Evolutionary conservation across 2,329 filamentous ascomycete species (phyloP), one percentile per base, ranked within the genome.

Genomic region (Neodidymelliopsis sp.): DNA sequence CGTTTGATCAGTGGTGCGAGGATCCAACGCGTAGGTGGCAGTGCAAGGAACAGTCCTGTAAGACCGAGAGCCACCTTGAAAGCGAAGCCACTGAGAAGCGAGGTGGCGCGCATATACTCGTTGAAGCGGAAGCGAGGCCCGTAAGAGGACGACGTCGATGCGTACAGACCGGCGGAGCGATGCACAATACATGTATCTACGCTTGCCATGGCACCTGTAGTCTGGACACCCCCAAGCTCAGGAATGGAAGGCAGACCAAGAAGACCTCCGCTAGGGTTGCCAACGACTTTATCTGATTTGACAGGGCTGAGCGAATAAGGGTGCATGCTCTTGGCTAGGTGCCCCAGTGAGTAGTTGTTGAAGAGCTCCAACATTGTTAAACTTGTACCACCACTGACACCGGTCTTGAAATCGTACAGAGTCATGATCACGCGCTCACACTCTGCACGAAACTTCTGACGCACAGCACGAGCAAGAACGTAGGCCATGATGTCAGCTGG

Each of bases 311-410:
- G 72, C 2, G 77, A 75, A 70, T 78, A 85, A 13, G 80, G 81
- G 35, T 76, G 72, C 66, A 77, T 73, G 22, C 75, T 66, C 46
- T 77, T 76, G 13, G 69, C 66, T 4, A 86, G 58, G 23, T 83
- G 73, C n/a, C 63, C 66, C 6, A 80, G 67, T 58, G 66, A 59
- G 71, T 79, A 76, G 57, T 75, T 59, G 49, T 78, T 78, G 53
- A 84, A 76, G 7, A 82, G 65, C 23, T 75, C 80, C 11, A 97
- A 70, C 4, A 85, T 75, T 0, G 90, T 91, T 24, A 83, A 79
- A 4, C 92, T 73, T 5, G 77, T 85, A 25, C 84, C 84, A 20
- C 84, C 84, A 42, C 81, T 84, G 35, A 63, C 36, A 9, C 63
- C 62, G 7, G 45, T 51, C 66, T 83, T 84, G 42, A 83, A 54